Evolutionary conservation across 2,329 filamentous ascomycete genomes (phyloP), one percentile per base, ranked within the genome.

Genomic region (Mycosphaerella sp.): DNA sequence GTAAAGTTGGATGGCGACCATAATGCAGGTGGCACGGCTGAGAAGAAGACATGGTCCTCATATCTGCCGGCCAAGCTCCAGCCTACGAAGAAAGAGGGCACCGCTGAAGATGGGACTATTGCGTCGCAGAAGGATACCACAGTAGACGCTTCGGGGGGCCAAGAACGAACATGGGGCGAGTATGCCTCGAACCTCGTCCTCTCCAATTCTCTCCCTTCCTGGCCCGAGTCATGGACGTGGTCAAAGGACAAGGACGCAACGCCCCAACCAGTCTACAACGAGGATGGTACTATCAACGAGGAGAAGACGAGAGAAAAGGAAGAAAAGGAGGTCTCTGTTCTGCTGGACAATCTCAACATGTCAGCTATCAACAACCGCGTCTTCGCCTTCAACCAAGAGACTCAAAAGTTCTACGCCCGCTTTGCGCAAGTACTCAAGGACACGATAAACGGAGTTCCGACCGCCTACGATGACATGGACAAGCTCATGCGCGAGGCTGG

Each of bases 401-500:
- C 88, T 0, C 83, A 89, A 55, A 85, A 88, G 57, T 78, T 95
- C 27, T 80, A 95, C 45, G 80, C 82, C 48, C 82, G 84, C 56
- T 98, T 98, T 76, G 94, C 89, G 1, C 76, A 89, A 50, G 84
- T 96, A 30, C 86, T 98, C 65, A 93, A 91, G 66, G 93, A 98
- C 67, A 79, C 96, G 13, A 81, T 93, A 63, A 90, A 89, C 66
- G 93, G 93, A 55, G 93, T 89, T 1, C 93, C 93, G 2, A 96
- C 91, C 0, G 93, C 93, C 2, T 95, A 94, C 69, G 79, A 86
- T 64, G 93, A 98, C 67, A 83, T 98, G n/a, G 82, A 84, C 62
- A 79, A 77, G 64, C 73, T 85, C 14, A 73, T 85, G 57, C 81
- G 75, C 8, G 79, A 81, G 49, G 80, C 79, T n/a, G 80, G 83